phyloP scores from a whole-genome alignment of 192 early-diverging fungal genomes.

The Spinellus fusiger region DNA sequence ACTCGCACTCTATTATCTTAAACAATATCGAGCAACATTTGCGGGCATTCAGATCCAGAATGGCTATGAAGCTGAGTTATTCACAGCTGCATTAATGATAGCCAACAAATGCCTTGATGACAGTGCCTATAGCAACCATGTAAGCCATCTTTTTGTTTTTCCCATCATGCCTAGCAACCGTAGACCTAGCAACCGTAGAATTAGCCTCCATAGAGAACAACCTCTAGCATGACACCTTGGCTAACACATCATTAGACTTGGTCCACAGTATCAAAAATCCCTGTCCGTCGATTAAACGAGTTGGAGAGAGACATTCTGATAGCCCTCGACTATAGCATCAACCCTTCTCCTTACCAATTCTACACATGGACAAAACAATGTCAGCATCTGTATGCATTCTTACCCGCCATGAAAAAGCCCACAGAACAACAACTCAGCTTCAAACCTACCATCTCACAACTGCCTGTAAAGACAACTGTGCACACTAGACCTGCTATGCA shows the following conservation, averaged over 20 bases:
- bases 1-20: background rate
- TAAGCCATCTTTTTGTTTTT: too few relatives aligned
- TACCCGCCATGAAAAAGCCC: background rate
- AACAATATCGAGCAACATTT: background rate
- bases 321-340: background rate
- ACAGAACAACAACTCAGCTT: background rate
- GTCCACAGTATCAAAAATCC: background rate
- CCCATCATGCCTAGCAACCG: too few relatives aligned
- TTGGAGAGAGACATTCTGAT: background rate
- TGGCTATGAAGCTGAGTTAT: constrained; percentile 66
- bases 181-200: too few relatives aligned
- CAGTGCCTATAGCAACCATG: constrained; percentile 79
- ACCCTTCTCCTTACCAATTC: background rate
- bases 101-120: constrained; percentile 78
- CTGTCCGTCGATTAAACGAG: background rate
- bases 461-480: too few relatives aligned
- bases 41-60: too few relatives aligned
- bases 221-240: too few relatives aligned
- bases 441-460: too few relatives aligned
- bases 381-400: background rate
- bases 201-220: too few relatives aligned
- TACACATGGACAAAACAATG: background rate
- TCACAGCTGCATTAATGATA: constrained; percentile 73
- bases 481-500: too few relatives aligned
- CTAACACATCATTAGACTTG: too few relatives aligned